Conservation (phyloP, 306 rosid genomes). For the Lathyrus sativus region DNA sequence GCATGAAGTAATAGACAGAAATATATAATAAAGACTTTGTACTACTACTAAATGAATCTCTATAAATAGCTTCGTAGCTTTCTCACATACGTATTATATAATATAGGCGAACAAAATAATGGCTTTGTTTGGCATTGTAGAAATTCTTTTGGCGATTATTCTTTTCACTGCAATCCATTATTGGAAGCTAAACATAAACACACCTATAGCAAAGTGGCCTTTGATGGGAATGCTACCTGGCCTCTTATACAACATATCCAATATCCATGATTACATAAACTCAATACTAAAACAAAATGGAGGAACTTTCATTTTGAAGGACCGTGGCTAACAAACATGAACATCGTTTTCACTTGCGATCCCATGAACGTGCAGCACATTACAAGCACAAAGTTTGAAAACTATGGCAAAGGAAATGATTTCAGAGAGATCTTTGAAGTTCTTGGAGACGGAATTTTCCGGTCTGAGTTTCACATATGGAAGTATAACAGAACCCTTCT, state of each 20-base stretch:
- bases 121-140: conserved; percentile 9
- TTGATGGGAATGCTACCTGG: conserved; percentile 38
- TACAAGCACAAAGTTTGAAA: conserved; percentile 24
- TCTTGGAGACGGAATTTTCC: conserved; percentile 32
- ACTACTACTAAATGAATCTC: background rate
- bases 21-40: too few relatives aligned
- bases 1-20: too few relatives aligned
- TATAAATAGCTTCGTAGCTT: background rate
- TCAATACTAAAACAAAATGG: background rate
- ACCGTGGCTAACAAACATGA: conserved; percentile 35
- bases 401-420: conserved; percentile 26
- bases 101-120: background rate
- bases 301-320: conserved; percentile 34
- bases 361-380: conserved; percentile 43
- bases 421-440: conserved; percentile 27
- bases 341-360: conserved; percentile 37
- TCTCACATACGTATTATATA: background rate
- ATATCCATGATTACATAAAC: conserved; percentile 18
- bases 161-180: conserved; percentile 1
- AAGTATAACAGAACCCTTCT: background rate
- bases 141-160: conserved; percentile 4
- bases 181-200: conserved; percentile 12
- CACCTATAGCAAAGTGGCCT: conserved; percentile 19
- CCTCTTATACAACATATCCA: background rate
- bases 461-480: conserved; percentile 7